These are phyloP conservation scores for Lactarius tabidus DNA, from an alignment of 768 basidiomycete genomes.

Conservation along the genomic window DNA sequence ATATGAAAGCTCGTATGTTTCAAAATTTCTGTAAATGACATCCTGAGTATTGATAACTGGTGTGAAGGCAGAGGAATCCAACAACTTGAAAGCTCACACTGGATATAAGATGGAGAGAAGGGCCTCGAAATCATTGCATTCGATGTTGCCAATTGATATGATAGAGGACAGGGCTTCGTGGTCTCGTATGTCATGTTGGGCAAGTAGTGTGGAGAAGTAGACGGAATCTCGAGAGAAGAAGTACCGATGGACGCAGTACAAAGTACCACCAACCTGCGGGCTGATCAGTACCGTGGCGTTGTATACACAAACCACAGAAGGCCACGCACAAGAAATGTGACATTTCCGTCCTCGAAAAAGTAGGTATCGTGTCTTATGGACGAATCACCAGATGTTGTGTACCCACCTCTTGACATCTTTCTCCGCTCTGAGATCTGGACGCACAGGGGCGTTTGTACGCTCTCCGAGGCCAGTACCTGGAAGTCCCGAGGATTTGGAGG, in stretches of 20 bases:
- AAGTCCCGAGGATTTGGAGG: neutral
- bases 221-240: conserved; percentile 23
- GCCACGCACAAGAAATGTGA: conserved; percentile 20
- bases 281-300: neutral
- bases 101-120: neutral
- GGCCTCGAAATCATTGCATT: conserved; percentile 20
- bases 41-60: neutral
- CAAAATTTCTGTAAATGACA: conserved; percentile 14
- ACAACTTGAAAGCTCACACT: neutral
- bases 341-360: conserved; percentile 21
- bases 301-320: no score
- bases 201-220: conserved; percentile 16
- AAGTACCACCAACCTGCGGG: conserved; percentile 13
- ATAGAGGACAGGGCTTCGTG: neutral
- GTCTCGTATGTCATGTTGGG: neutral
- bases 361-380: conserved; percentile 10
- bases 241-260: conserved; percentile 22
- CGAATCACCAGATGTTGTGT: neutral
- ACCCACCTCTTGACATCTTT: no score
- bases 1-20: conserved; percentile 15
- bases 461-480: neutral
- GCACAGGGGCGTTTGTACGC: neutral
- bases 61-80: neutral
- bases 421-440: no score
- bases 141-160: neutral